These are phyloP conservation scores for Danielozyma ontarioensis DNA, from an alignment of 805 yeast species.

Conservation along the genomic window DNA sequence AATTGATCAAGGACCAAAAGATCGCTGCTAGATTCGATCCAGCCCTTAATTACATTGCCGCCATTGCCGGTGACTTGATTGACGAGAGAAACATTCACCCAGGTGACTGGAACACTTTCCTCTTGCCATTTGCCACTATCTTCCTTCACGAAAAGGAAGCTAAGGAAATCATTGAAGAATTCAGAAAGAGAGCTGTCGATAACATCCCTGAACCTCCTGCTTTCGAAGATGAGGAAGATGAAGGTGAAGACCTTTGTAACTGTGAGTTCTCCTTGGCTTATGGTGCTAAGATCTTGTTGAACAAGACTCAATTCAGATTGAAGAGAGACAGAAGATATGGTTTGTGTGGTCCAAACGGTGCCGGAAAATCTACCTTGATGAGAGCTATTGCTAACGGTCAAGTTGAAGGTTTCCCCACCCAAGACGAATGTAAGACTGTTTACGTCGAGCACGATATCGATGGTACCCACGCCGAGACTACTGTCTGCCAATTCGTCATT, in stretches of 20 bases:
- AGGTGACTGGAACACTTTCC: constrained; percentile 80
- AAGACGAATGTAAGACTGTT: constrained; percentile 98
- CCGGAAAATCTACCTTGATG: constrained; percentile 65
- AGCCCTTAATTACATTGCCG: constrained; percentile 80
- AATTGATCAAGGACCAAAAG: constrained; percentile 63
- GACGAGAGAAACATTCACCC: constrained; percentile 95
- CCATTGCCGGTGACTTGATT: constrained; percentile 97
- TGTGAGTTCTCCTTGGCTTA: constrained; percentile 99
- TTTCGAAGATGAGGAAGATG: constrained; percentile 96
- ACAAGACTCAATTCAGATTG: constrained; percentile 98
- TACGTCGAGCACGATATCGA: constrained; percentile 99
- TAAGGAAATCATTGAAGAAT: constrained; percentile 84
- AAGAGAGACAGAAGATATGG: constrained; percentile 99
- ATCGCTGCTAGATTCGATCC: constrained; percentile 72
- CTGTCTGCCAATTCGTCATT: constrained; percentile 88
- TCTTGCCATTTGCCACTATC: constrained; percentile 92
- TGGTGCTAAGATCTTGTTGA: constrained; percentile 99
- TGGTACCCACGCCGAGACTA: constrained; percentile 94
- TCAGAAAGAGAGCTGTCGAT: constrained; percentile 94
- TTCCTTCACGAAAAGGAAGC: constrained; percentile 93
- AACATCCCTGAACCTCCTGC: constrained; percentile 96
- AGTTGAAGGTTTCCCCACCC: constrained; percentile 99
- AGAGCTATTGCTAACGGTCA: constrained; percentile 96
- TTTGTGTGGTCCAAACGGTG: constrained; percentile 67
- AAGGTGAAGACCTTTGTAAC: constrained; percentile 99